phyloP scores from a whole-genome alignment of 2,329 filamentous ascomycete species.

The Xylaria hypoxylon region DNA sequence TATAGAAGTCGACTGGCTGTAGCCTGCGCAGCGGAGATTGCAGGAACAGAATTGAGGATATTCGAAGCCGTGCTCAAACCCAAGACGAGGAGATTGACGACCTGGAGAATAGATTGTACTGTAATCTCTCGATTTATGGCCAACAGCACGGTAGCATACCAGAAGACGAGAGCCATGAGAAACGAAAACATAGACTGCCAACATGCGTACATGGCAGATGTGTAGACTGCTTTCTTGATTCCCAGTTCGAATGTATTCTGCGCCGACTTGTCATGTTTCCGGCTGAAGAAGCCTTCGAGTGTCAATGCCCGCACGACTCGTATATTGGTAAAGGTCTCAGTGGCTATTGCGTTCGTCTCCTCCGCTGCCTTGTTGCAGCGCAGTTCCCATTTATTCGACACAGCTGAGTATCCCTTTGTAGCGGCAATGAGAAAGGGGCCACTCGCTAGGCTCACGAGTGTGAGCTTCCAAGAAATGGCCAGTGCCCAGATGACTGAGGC shows the following conservation, averaged over 20 bases:
- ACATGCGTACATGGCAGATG: conserved; percentile 80
- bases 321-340: conserved; percentile 83
- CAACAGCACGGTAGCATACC: conserved; percentile 78
- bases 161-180: conserved; percentile 83
- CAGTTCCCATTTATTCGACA: conserved; percentile 78
- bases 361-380: conserved; percentile 73
- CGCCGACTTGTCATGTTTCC: conserved; percentile 69
- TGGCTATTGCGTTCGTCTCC: conserved; percentile 70
- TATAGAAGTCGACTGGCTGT: conserved; percentile 79
- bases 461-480: conserved; percentile 80
- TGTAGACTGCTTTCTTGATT: conserved; percentile 72
- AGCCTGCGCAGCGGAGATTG: conserved; percentile 79
- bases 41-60: conserved; percentile 80
- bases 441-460: conserved; percentile 77
- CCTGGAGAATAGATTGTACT: conserved; percentile 73
- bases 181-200: conserved; percentile 79
- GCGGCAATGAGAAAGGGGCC: conserved; percentile 75
- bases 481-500: conserved; percentile 82
- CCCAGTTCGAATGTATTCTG: conserved; percentile 69
- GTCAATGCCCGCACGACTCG: conserved; percentile 80
- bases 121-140: conserved; percentile 57
- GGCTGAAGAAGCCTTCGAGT: conserved; percentile 76
- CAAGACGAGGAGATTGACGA: conserved; percentile 87
- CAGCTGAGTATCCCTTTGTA: conserved; percentile 72
- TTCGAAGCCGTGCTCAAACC: conserved; percentile 78